Evolutionary conservation across 2,329 filamentous ascomycete species (phyloP).

Genomic region (Penicillium digitatum): DNA sequence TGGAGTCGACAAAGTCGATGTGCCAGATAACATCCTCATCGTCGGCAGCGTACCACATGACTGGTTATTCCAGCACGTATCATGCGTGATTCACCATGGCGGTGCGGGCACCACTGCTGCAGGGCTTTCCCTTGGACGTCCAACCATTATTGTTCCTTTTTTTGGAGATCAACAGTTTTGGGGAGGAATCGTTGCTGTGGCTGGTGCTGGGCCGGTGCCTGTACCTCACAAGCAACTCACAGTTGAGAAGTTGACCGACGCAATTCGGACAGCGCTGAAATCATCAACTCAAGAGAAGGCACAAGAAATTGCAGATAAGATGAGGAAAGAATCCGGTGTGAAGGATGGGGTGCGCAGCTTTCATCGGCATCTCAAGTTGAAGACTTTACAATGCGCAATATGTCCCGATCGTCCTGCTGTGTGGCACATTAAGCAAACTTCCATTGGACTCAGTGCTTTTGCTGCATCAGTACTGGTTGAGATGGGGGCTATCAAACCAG

Average conservation of each 20-base stretch:
- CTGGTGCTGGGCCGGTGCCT: conserved; percentile 67
- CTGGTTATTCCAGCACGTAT: conserved; percentile 79
- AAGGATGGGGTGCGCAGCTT: conserved; percentile 64
- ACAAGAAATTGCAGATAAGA: conserved; percentile 58
- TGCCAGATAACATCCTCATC: conserved; percentile 78
- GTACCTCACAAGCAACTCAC: conserved; percentile 67
- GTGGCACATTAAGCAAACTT: conserved; percentile 68
- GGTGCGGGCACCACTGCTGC: conserved; percentile 85
- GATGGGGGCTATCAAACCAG: conserved; percentile 61
- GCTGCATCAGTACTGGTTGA: conserved; percentile 67
- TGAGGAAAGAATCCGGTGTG: conserved; percentile 62
- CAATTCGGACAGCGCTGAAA: conserved; percentile 59
- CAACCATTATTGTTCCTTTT: conserved; percentile 80
- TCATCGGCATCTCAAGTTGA: conserved; percentile 64
- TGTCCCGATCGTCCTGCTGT: conserved; percentile 65
- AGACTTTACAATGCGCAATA: conserved; percentile 66
- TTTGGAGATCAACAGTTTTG: conserved; percentile 83
- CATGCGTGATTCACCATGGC: conserved; percentile 80
- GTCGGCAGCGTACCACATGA: conserved; percentile 82
- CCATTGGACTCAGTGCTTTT: conserved; percentile 65
- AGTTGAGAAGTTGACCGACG: conserved; percentile 60
- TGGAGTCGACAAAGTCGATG: conserved; percentile 63
- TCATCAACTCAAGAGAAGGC: conserved; percentile 58
- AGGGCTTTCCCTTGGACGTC: conserved; percentile 74
- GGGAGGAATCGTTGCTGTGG: conserved; percentile 70